phyloP scores from a whole-genome alignment of 768 basidiomycete genomes.

The Hygrocybe punicea region DNA sequence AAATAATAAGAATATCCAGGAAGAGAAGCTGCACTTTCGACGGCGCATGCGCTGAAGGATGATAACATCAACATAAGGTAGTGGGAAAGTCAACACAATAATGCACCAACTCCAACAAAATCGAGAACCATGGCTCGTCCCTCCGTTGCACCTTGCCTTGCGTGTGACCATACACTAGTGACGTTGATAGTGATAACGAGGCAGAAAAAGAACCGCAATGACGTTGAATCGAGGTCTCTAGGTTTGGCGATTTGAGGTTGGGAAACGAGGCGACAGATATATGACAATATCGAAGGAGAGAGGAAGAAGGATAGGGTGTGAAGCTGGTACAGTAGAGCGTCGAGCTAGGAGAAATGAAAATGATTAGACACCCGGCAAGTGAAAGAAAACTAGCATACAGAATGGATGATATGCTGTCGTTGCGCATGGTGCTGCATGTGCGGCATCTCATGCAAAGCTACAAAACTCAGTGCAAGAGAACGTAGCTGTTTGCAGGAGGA shows the following conservation, averaged over 20 bases:
- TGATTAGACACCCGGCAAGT: conserved; percentile 4
- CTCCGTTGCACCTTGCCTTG: conserved; percentile 47
- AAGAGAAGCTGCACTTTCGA: conserved; percentile 61
- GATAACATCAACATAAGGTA: background rate
- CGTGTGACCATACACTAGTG: conserved; percentile 61
- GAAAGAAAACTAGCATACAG: conserved; percentile 47
- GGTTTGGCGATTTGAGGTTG: conserved; percentile 69
- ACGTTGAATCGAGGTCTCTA: conserved; percentile 60
- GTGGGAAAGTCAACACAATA: background rate
- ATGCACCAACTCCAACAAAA: conserved; percentile 74
- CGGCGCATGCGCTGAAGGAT: conserved; percentile 50
- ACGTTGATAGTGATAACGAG: conserved; percentile 57
- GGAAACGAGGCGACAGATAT: conserved; percentile 50
- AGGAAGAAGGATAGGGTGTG: conserved; percentile 75
- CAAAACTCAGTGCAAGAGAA: no score
- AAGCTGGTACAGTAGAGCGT: conserved; percentile 67
- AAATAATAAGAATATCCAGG: conserved; percentile 65
- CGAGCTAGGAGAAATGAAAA: conserved; percentile 47
- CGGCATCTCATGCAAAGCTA: conserved; percentile 25
- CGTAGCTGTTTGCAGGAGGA: no score
- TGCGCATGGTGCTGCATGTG: conserved; percentile 61
- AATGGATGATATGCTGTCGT: conserved; percentile 66
- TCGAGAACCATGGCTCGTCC: conserved; percentile 69
- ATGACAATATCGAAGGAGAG: conserved; percentile 60
- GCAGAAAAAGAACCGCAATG: conserved; percentile 66